Conservation (phyloP, 306 rosid genomes). For the Styphnolobium japonicum region DNA sequence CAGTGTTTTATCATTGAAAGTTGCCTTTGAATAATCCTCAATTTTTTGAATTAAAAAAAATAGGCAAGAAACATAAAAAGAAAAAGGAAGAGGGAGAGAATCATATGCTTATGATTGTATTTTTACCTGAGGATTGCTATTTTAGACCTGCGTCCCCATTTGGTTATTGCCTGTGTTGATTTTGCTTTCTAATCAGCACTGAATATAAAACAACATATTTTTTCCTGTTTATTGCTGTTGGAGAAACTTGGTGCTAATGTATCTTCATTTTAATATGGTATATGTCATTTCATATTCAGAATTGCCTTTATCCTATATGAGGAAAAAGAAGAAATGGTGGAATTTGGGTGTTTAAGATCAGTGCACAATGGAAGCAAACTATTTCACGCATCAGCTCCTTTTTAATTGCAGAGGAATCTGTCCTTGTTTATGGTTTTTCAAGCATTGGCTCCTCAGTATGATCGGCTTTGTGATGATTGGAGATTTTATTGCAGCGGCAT, state of each 20-base stretch:
- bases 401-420: background rate
- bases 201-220: no score
- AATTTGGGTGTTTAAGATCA: constrained; percentile 35
- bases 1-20: background rate
- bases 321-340: constrained; percentile 93
- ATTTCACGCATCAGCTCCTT: background rate
- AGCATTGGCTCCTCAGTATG: background rate
- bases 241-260: background rate
- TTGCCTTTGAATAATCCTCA: background rate
- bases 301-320: constrained; percentile 38
- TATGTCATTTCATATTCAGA: constrained; percentile 37
- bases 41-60: background rate
- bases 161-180: no score
- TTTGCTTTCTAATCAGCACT: no score
- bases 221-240: background rate
- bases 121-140: no score
- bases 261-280: background rate
- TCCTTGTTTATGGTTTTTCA: background rate
- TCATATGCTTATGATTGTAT: no score
- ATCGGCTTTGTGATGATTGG: background rate
- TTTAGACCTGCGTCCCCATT: no score
- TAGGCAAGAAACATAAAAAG: background rate
- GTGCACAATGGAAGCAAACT: constrained; percentile 2
- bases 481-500: background rate
- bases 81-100: background rate